Base-by-base conservation (phyloP, 345 rosid species). In the Linum lewisii region DNA sequence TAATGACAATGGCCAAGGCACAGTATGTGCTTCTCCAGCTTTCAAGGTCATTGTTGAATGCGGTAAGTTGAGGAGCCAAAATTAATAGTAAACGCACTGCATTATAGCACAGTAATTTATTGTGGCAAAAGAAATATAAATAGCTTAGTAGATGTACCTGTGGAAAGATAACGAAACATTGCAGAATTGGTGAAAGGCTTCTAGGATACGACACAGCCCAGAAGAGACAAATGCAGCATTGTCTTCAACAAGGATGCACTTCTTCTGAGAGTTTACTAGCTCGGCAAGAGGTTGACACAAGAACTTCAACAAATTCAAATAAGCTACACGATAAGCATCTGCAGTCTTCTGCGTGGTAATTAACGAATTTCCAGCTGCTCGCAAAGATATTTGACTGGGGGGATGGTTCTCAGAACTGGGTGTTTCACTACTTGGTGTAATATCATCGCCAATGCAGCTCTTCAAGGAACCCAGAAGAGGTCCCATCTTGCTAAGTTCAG, bases 231-330 rank as follows among this genome's bases (percentile, higher is more conserved):
- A 60, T 65, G 74, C 47, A 24, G 60, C 65, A 63, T 75, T 79
- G 61, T 63, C 63, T 74, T 75, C 79, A 67, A 76, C 64, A 63
- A 86, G 57, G 53, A 89, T 63, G 42, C 71, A 72, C 52, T 82
- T 76, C 64, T 80, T 83, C 73, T 77, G 76, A n/a, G 70, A 73
- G 73, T 81, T 80, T 37, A 86, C 79, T 61, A 75, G 73, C 69
- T 83, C 89, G 54, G 89, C 86, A 54, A 93, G 84, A 2, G 89
- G 94, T 66, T 78, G 81, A 71, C 97, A 86, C 70, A 89, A 78
- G 74, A 86, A 93, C 72, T 74, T 77, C 77, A 89, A 59, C 58
- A 81, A 87, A 69, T 73, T 75, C 36, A 82, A 63, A 76, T 75
- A 86, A 57, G 74, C 74, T 24, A 26, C 59, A 54, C 71, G 63